Evolutionary conservation across 208 protist genomes (phyloP).

Genomic region (Pavlovales sp.): DNA sequence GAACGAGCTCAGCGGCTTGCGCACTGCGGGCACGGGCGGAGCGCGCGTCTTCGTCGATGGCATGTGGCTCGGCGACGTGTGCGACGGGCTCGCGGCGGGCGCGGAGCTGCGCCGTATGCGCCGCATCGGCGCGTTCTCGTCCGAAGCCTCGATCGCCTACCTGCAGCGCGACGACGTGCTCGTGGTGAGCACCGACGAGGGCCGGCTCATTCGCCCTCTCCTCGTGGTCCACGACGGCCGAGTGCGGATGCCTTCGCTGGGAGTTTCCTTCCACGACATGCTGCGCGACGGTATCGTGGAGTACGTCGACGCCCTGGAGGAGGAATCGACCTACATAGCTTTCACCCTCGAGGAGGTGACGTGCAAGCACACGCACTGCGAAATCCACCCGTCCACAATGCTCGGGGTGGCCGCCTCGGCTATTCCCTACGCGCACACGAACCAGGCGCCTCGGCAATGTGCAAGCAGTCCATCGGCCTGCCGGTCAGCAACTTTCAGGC

Average conservation of each 20-base stretch:
- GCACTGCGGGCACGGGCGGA: background rate
- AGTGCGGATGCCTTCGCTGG: conserved; percentile 65
- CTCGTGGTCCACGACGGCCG: conserved; percentile 59
- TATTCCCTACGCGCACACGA: conserved; percentile 95
- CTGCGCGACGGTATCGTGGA: conserved; percentile 80
- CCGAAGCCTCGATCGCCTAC: background rate
- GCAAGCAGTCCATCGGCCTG: conserved; percentile 93
- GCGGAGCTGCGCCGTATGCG: no score
- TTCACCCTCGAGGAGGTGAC: conserved; percentile 65
- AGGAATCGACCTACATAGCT: conserved; percentile 46
- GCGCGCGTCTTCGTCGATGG: conserved; percentile 94
- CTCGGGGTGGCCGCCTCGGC: conserved; percentile 87
- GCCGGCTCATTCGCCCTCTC: conserved; percentile 60
- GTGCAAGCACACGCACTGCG: conserved; percentile 92
- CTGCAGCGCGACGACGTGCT: conserved; percentile 63
- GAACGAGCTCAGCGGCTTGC: no score
- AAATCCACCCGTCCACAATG: conserved; percentile 96
- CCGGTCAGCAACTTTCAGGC: conserved; percentile 85
- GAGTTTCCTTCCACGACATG: no score
- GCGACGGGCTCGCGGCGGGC: no score
- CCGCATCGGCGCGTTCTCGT: no score
- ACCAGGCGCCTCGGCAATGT: conserved; percentile 92
- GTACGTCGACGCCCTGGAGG: conserved; percentile 78
- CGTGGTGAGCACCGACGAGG: conserved; percentile 76
- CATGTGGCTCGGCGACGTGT: conserved; percentile 79